Percentiles rank a stretch among this genome's conserved stretches.
phyloP scores from a whole-genome alignment of 2,329 filamentous ascomycete species.

The Venturia asperata region DNA sequence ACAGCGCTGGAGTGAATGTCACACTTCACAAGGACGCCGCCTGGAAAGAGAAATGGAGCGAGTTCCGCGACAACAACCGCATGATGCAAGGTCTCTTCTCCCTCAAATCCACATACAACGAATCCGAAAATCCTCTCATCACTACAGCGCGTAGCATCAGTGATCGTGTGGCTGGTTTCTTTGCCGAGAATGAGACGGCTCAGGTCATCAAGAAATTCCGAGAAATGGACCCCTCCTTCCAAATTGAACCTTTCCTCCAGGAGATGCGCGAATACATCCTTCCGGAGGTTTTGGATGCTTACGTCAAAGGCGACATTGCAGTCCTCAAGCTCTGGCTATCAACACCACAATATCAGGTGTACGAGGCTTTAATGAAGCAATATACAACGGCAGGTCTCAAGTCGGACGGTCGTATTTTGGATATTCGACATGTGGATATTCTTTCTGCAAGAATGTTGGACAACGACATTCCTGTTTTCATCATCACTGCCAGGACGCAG shows the following conservation, averaged over 20 bases:
- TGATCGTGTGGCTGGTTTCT: slow-evolving; percentile 88
- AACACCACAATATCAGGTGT: slow-evolving; percentile 92
- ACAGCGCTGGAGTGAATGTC: slow-evolving; percentile 84
- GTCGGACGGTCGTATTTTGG: slow-evolving; percentile 88
- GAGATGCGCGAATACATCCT: slow-evolving; percentile 98
- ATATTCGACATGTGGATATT: slow-evolving; percentile 91
- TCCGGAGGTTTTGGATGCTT: slow-evolving; percentile 93
- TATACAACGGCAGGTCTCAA: slow-evolving; percentile 90
- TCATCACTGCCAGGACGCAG: slow-evolving; percentile 92
- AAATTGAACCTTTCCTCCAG: slow-evolving; percentile 87
- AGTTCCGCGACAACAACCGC: slow-evolving; percentile 85
- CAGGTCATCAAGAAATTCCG: slow-evolving; percentile 98
- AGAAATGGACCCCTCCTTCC: slow-evolving; percentile 89
- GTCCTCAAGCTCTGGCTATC: slow-evolving; percentile 92
- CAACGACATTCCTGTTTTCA: slow-evolving; percentile 88
- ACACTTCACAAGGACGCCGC: slow-evolving; percentile 94
- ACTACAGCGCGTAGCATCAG: slow-evolving; percentile 89
- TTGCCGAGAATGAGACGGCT: slow-evolving; percentile 96
- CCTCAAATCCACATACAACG: slow-evolving; percentile 81
- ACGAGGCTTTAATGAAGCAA: slow-evolving; percentile 93
- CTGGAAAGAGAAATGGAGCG: slow-evolving; percentile 97
- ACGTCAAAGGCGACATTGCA: slow-evolving; percentile 90
- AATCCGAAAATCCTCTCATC: slow-evolving; percentile 94
- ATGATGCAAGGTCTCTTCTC: slow-evolving; percentile 82
- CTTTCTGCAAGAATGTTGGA: slow-evolving; percentile 73